Base-by-base conservation (phyloP, 1,284 basidiomycete genomes). In the Pisolithus thermaeus region DNA sequence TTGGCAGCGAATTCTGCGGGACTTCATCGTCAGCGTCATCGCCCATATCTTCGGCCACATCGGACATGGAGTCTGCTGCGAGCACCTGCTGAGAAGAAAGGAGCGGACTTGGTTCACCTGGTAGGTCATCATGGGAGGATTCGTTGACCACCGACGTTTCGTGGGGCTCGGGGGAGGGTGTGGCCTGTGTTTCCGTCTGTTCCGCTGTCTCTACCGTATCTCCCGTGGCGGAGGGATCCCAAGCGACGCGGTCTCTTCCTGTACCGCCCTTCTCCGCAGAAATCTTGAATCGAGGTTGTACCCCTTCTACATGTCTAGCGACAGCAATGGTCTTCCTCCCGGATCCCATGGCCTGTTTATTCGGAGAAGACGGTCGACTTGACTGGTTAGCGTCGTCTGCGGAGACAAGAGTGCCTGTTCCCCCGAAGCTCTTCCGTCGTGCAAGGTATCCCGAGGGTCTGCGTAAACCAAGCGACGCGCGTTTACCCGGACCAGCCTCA, bases 401-500 rank as follows among this genome's bases (percentile, higher is more conserved):
- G 48, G 54, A 16, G 40, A 56, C 53, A 27, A 7, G 25, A 27
- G 25, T 27, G 25, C 25, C 25, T 37, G 64, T 64, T 3, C 70
- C 75, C 27, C 71, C 70, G 9, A 88, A 58, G 63, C 86, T 89
- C 67, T 82, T 87, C 52, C 85, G 70, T 53, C 80, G 80, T 5
- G 83, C 77, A 56, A 84, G 82, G 63, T 86, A 87, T 2, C 82
- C 83, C 1, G 84, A 84, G 3, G 83, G 83, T 7, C 83, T 73
- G 45, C 84, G 71, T 43, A 81, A 64, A n/a, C 66, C 67, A 40
- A 70, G 59, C 16, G 74, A 73, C 16, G 72, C 56, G 11, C 69
- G 69, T 28, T 63, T 71, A 25, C 58, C 62, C 8, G 61, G 56
- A n/a, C 66, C 54, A 9, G 56, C 54, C 20, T 59, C 54, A 23